A percentile compares a stretch with the other conserved stretches of the same genome.
Conservation (phyloP, 345 rosid species). For the Camelina laxa region DNA sequence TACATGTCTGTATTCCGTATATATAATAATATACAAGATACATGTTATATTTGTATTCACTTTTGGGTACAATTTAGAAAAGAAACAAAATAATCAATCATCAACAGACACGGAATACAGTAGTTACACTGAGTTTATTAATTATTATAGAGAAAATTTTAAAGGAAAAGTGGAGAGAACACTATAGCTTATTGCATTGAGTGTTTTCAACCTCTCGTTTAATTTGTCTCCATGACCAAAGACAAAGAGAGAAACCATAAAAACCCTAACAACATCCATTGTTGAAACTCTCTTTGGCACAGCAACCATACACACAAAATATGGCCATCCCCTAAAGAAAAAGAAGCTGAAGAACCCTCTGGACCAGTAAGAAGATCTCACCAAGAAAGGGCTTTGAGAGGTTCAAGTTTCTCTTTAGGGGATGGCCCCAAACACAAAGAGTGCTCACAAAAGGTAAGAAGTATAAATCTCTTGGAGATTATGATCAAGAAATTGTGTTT, state of each 20-base stretch:
- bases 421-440: slow-evolving; percentile 42
- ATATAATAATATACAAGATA: not conserved
- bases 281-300: slow-evolving; percentile 46
- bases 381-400: slow-evolving; percentile 33
- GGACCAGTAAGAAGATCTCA: slow-evolving; percentile 26
- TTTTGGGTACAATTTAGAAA: not conserved
- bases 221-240: slow-evolving; percentile 45
- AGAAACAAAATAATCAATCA: slow-evolving; percentile 11
- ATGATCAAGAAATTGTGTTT: slow-evolving; percentile 18
- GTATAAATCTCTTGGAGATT: slow-evolving; percentile 9
- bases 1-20: not conserved
- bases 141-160: not conserved
- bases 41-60: not conserved
- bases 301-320: slow-evolving; percentile 30
- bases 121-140: slow-evolving; percentile 18
- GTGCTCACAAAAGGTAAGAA: slow-evolving; percentile 35
- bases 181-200: slow-evolving; percentile 37
- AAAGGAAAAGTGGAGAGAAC: slow-evolving; percentile 32
- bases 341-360: slow-evolving; percentile 36
- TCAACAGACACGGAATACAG: slow-evolving; percentile 23
- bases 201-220: slow-evolving; percentile 29
- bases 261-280: slow-evolving; percentile 35
- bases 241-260: slow-evolving; percentile 41
- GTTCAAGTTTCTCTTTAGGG: slow-evolving; percentile 34
- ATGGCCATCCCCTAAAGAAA: slow-evolving; percentile 43